phyloP scores from a whole-genome alignment of 2,329 filamentous ascomycete species.

The Ophiostoma populinum region DNA sequence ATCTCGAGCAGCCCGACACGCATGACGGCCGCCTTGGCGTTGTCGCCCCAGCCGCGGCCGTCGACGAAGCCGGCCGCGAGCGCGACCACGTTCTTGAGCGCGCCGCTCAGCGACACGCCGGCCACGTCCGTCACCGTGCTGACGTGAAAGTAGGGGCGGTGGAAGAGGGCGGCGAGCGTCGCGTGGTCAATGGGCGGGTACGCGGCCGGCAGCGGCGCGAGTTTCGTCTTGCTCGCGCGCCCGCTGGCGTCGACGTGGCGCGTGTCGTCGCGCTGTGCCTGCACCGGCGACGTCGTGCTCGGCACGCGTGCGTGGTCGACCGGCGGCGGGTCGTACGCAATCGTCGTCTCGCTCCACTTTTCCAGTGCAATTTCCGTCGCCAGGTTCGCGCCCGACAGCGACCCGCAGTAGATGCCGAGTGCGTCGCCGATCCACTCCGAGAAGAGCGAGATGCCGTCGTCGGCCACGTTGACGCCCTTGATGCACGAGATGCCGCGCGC shows the following conservation, averaged over 20 bases:
- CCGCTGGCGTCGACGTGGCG: constrained; percentile 42
- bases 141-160: constrained; percentile 94
- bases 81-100: constrained; percentile 92
- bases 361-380: constrained; percentile 80
- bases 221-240: constrained; percentile 46
- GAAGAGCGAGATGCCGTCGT: constrained; percentile 74
- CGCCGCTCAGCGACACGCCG: constrained; percentile 84
- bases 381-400: constrained; percentile 90
- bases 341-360: constrained; percentile 93
- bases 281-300: constrained; percentile 40
- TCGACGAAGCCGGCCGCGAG: constrained; percentile 90
- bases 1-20: constrained; percentile 89
- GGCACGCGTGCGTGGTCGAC: constrained; percentile 62
- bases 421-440: constrained; percentile 86
- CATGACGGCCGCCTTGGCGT: constrained; percentile 98
- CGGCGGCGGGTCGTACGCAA: constrained; percentile 84
- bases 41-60: constrained; percentile 93
- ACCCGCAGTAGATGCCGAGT: constrained; percentile 90
- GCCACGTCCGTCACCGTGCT: constrained; percentile 90
- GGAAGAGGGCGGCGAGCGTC: constrained; percentile 73
- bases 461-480: constrained; percentile 88
- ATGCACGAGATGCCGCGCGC: constrained; percentile 93
- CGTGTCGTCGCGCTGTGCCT: constrained; percentile 24
- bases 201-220: constrained; percentile 61
- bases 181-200: constrained; percentile 77